Evolutionary conservation across 139 green algal species (phyloP), one percentile per base, ranked within the genome.

Genomic region (Desmodesmus armatus): DNA sequence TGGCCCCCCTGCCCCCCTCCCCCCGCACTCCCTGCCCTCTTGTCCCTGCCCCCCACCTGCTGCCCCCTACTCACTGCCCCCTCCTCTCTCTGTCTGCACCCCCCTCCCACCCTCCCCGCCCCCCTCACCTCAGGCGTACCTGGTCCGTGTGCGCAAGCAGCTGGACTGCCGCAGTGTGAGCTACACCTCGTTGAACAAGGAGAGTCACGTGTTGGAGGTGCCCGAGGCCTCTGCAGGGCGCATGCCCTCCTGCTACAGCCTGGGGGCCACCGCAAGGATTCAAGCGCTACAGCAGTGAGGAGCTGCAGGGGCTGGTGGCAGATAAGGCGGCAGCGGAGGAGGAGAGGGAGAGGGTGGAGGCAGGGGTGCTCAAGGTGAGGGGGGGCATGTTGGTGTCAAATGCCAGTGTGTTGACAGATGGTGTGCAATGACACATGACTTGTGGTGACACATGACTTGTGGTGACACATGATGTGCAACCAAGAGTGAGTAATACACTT

Each of bases 171-270:
- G 80, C 27, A 49, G 87, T n/a, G 81, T 98, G 3, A 72, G 5
- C 27, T 98, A 94, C 79, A 85, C 95, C 37, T 91, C 85, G 1
- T 41, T 96, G n/a, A 95, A 96, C 81, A 99, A 98, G 87, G 95
- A 99, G 47, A 92, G 73, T 66, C 92, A 98, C 85, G 86, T 98
- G 78, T 60, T 99, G 7, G 96, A 99, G 89, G 91, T 99, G 39
- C 94, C 96, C 3, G 91, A 98, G 40, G 51, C 73, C 39, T 19
- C 51, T 7, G 29, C 17, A 29, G 23, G 31, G 21, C 17, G 43
- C 60, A 82, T 93, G 41, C 91, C 91, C 0, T 6, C 5, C 17
- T 35, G 72, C 51, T 98, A 92, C 87, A 82, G 92, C 74, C 80
- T 93, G 67, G 82, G 31, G 83, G 78, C 21, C 88, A 94, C 66